phyloP scores from a whole-genome alignment of 441 rosid genomes.

The Mallotus japonicus region DNA sequence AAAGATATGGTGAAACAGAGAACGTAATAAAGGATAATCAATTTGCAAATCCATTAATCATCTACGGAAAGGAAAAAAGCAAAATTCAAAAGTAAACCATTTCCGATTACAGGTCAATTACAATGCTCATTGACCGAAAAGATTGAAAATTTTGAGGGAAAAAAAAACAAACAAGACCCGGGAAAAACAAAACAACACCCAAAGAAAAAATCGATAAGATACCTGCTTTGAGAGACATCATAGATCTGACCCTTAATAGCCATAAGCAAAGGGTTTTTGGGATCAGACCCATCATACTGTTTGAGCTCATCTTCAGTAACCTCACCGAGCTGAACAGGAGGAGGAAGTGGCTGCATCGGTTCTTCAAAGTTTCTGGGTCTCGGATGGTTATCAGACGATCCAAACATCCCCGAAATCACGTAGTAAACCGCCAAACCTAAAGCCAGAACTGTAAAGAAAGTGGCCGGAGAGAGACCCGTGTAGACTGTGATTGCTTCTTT shows the following conservation, averaged over 20 bases:
- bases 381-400: constrained; percentile 45
- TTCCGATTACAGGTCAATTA: constrained; percentile 2
- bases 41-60: background rate
- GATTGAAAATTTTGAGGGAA: no score
- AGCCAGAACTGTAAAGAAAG: constrained; percentile 74
- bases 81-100: background rate
- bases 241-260: constrained; percentile 98
- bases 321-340: constrained; percentile 89
- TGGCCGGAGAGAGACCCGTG: constrained; percentile 86
- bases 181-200: background rate
- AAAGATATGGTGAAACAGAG: background rate
- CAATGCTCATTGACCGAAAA: constrained; percentile 16
- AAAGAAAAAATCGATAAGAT: background rate
- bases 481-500: constrained; percentile 77
- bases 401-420: constrained; percentile 63
- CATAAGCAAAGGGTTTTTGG: constrained; percentile 87
- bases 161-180: background rate
- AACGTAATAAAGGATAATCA: background rate
- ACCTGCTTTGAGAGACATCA: constrained; percentile 96
- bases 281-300: constrained; percentile 79
- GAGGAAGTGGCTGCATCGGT: constrained; percentile 66
- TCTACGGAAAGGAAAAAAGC: background rate
- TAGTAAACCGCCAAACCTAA: constrained; percentile 68
- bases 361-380: constrained; percentile 44
- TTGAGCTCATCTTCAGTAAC: constrained; percentile 72